phyloP scores from a whole-genome alignment of 1,284 basidiomycete genomes.

The Wallemia ichthyophaga region DNA sequence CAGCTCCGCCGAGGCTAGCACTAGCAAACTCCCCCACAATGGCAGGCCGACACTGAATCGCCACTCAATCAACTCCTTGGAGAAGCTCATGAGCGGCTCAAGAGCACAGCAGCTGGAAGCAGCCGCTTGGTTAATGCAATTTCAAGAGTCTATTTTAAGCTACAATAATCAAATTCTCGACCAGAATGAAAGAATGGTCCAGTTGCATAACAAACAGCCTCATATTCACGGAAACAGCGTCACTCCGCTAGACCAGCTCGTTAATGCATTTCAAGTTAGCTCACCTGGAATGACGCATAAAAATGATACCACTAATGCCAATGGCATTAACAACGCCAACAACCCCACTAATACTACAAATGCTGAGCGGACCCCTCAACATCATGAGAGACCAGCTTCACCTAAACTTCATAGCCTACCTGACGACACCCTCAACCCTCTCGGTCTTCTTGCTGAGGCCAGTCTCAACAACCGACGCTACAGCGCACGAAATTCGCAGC shows the following conservation, averaged over 20 bases:
- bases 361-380: constrained; percentile 8
- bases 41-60: constrained; percentile 4
- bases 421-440: constrained; percentile 63
- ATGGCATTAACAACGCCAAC: not conserved
- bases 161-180: not conserved
- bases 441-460: constrained; percentile 68
- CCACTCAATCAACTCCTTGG: constrained; percentile 2
- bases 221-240: not conserved
- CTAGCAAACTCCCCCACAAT: constrained; percentile 20
- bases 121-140: not conserved
- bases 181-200: not conserved
- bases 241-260: not conserved
- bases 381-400: constrained; percentile 19
- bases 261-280: constrained; percentile 9
- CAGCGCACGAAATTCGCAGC: constrained; percentile 8
- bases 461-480: constrained; percentile 45
- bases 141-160: not conserved
- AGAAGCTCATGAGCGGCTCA: constrained; percentile 1
- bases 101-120: not conserved
- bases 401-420: constrained; percentile 63
- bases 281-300: constrained; percentile 9
- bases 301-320: not conserved
- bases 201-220: not conserved
- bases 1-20: constrained; percentile 49
- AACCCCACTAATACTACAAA: no score